A percentile compares a stretch with the other conserved stretches of the same genome.
phyloP scores from a whole-genome alignment of 768 basidiomycete genomes.

The Russula lepida region DNA sequence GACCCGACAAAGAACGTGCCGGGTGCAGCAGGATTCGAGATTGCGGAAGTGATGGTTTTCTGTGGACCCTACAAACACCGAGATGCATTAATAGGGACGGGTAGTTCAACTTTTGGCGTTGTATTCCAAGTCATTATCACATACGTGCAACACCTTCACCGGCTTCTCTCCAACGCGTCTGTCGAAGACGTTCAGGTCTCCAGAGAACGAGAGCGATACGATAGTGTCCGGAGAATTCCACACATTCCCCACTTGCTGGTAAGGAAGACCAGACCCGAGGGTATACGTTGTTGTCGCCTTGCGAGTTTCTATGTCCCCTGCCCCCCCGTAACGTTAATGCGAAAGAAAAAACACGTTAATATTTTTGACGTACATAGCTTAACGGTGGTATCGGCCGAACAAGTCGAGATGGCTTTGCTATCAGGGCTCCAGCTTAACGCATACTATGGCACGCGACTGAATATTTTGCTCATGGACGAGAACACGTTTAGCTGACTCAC shows the following conservation, averaged over 20 bases:
- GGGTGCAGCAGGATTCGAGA: slow-evolving; percentile 29
- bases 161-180: slow-evolving; percentile 55
- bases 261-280: slow-evolving; percentile 59
- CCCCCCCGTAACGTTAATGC: not conserved
- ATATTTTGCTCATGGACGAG: not conserved
- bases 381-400: slow-evolving; percentile 80
- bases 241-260: slow-evolving; percentile 86
- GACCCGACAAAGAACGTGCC: slow-evolving; percentile 76
- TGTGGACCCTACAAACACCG: slow-evolving; percentile 55
- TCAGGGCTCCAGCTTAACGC: slow-evolving; percentile 76
- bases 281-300: slow-evolving; percentile 63
- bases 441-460: slow-evolving; percentile 36
- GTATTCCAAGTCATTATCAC: slow-evolving; percentile 22
- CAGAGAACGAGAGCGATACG: slow-evolving; percentile 76
- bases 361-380: slow-evolving; percentile 54
- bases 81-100: not conserved
- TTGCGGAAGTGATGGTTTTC: slow-evolving; percentile 63
- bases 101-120: not conserved
- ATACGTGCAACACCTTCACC: slow-evolving; percentile 51
- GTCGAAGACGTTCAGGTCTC: slow-evolving; percentile 78
- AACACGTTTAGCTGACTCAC: slow-evolving; percentile 36
- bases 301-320: slow-evolving; percentile 75
- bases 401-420: slow-evolving; percentile 66
- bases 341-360: not conserved
- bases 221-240: slow-evolving; percentile 68